Evolutionary conservation across 192 early-diverging fungal genomes (phyloP), one percentile per base, ranked within the genome.

Genomic region (Helicostylum pulchrum): DNA sequence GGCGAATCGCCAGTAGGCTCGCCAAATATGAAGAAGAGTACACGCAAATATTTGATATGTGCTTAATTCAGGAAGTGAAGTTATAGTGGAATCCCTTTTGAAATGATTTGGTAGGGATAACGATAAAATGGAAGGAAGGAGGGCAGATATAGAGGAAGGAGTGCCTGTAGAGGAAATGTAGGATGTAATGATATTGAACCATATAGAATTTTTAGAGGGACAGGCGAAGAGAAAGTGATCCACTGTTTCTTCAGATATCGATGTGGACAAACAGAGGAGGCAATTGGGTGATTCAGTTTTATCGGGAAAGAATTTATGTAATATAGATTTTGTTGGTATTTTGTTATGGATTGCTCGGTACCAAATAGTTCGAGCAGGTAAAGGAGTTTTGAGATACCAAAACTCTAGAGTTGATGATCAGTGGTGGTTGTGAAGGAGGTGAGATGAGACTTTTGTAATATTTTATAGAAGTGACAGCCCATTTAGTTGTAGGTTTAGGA

Each of bases 321-420:
- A 14, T n/a, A 54, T 31, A n/a, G 26, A 36, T 34, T 36, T 31
- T 11, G 53, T 34, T 9, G 26, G 31, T 14, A 54, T 7, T 17
- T 54, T 54, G 26, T 54, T 54, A 36, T 54, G 31, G 6, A 54
- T n/a, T 6, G 53, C 31, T 11, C 53, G 53, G 34, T 54, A 34
- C 10, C 26, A 32, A 3, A 17, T n/a, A 34, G 30, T 54, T 30
- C 53, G 26, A 54, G 30, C 53, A 54, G 9, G 12, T 8, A 51
- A 19, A 23, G 49, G 49, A 20, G 21, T 51, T 23, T 19, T 8
- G 9, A 34, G 32, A 34, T 31, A n/a, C 53, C 53, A 54, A 36
- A 54, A 54, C 11, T 34, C 8, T 15, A 10, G 34, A 36, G 3
- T 36, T 8, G 49, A 23, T 3, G 3, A 51, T 11, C n/a, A n/a